Percentiles rank a stretch among this genome's conserved stretches.
These are phyloP conservation scores for Lasiodiplodia sp. DNA, from an alignment of 2,329 filamentous ascomycete species.

Conservation along the genomic window DNA sequence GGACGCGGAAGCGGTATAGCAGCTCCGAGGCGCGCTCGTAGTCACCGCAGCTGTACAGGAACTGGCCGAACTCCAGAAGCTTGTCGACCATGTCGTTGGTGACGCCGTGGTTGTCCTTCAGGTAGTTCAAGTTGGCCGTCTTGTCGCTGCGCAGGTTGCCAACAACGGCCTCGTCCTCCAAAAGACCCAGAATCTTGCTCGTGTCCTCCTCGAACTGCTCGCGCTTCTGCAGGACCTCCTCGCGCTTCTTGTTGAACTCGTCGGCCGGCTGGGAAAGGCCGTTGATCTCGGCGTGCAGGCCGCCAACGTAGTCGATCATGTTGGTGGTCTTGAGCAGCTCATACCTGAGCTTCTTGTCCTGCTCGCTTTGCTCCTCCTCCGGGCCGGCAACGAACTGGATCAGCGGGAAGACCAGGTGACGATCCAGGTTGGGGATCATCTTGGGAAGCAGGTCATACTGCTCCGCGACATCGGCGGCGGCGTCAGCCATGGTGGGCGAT, in stretches of 20 bases:
- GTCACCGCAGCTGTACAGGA: constrained; percentile 97
- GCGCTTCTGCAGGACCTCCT: constrained; percentile 84
- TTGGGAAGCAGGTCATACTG: constrained; percentile 85
- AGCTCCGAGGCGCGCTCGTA: constrained; percentile 90
- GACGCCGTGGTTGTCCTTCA: constrained; percentile 96
- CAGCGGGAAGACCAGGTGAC: constrained; percentile 94
- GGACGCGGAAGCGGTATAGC: constrained; percentile 96
- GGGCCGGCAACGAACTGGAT: constrained; percentile 88
- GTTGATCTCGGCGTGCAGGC: constrained; percentile 89
- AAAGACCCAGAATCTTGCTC: constrained; percentile 83
- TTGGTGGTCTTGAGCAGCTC: constrained; percentile 95
- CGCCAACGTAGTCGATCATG: constrained; percentile 98
- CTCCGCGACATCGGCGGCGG: constrained; percentile 63
- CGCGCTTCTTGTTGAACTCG: constrained; percentile 87
- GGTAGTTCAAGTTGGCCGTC: constrained; percentile 96
- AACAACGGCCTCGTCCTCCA: constrained; percentile 89
- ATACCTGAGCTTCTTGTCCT: constrained; percentile 87
- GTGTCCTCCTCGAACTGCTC: constrained; percentile 87
- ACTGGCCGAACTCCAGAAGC: constrained; percentile 94
- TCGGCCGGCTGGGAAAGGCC: constrained; percentile 77
- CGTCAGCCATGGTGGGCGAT: constrained; percentile 48
- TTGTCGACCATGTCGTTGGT: constrained; percentile 95
- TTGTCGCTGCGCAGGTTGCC: constrained; percentile 94
- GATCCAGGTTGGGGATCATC: constrained; percentile 89
- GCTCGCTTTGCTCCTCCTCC: constrained; percentile 75